These are phyloP conservation scores for Taphrina betulina DNA, from an alignment of 1,139 yeast species.

Conservation along the genomic window DNA sequence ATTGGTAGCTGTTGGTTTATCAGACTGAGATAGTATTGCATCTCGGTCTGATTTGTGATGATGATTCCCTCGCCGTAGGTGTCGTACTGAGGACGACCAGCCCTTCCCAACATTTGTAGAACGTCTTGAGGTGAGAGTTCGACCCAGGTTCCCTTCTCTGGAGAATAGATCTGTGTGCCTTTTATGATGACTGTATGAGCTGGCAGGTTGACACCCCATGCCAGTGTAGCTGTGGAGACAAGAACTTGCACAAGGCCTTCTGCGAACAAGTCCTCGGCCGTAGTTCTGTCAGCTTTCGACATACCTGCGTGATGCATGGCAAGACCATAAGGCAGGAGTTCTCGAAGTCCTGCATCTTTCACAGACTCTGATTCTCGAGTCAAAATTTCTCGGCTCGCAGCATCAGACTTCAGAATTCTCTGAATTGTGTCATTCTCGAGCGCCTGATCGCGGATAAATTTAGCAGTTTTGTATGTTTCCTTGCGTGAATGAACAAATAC, in stretches of 20 bases:
- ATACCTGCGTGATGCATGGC: slow-evolving; percentile 97
- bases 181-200: slow-evolving; percentile 94
- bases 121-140: slow-evolving; percentile 92
- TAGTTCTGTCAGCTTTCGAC: slow-evolving; percentile 65
- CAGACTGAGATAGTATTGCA: slow-evolving; percentile 84
- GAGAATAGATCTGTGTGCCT: slow-evolving; percentile 92
- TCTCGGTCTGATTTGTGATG: slow-evolving; percentile 79
- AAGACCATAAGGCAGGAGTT: slow-evolving; percentile 67
- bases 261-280: slow-evolving; percentile 83
- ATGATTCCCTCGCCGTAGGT: slow-evolving; percentile 91
- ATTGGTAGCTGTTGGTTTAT: slow-evolving; percentile 88
- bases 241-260: slow-evolving; percentile 79
- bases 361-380: slow-evolving; percentile 61
- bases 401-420: slow-evolving; percentile 52
- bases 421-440: slow-evolving; percentile 56
- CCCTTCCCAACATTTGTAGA: slow-evolving; percentile 91
- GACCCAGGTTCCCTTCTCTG: slow-evolving; percentile 84
- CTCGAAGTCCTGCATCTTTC: slow-evolving; percentile 57
- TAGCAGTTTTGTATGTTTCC: slow-evolving; percentile 83
- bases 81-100: slow-evolving; percentile 95
- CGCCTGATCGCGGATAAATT: slow-evolving; percentile 64
- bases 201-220: slow-evolving; percentile 98
- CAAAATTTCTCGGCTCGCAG: slow-evolving; percentile 65
- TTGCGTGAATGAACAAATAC: slow-evolving; percentile 92
- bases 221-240: slow-evolving; percentile 92